phyloP scores from a whole-genome alignment of 306 rosid genomes.

The Acmispon strigosus region DNA sequence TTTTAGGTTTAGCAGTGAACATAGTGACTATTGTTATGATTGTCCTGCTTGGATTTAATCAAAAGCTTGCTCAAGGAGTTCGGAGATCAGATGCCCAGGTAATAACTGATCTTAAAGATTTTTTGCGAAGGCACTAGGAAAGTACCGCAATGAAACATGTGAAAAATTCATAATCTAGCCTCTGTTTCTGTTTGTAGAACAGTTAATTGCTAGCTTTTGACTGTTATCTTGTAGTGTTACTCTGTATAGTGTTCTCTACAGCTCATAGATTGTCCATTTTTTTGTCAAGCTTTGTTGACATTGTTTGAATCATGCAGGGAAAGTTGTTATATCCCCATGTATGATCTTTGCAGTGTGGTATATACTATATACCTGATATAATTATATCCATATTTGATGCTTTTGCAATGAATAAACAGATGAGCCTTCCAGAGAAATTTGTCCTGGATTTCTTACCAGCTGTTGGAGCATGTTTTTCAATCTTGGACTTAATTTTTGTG shows the following conservation, averaged over 20 bases:
- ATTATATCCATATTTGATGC: slow-evolving; percentile 19
- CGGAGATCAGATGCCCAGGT: slow-evolving; percentile 40
- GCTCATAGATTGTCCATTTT: neutral
- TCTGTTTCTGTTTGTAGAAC: neutral
- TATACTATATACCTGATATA: neutral
- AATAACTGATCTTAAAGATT: neutral
- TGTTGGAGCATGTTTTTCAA: slow-evolving; percentile 57
- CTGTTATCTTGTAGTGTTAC: neutral
- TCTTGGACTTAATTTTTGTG: slow-evolving; percentile 49
- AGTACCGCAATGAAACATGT: neutral
- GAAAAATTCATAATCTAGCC: neutral
- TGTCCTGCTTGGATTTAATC: slow-evolving; percentile 38
- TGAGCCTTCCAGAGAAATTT: slow-evolving; percentile 34
- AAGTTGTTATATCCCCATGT: neutral
- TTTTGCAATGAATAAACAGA: slow-evolving; percentile 33
- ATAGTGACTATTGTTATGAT: slow-evolving; percentile 46
- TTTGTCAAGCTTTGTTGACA: neutral
- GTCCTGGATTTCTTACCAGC: slow-evolving; percentile 52
- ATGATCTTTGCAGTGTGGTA: neutral
- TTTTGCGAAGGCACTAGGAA: neutral
- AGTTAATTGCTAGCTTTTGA: neutral
- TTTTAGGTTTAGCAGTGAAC: slow-evolving; percentile 67
- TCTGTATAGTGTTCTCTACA: neutral
- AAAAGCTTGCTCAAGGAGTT: slow-evolving; percentile 21
- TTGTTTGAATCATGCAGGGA: neutral